Percentiles rank a stretch among this genome's conserved stretches.
phyloP scores from a whole-genome alignment of 2,329 filamentous ascomycete species.

The Fusarium concolor region DNA sequence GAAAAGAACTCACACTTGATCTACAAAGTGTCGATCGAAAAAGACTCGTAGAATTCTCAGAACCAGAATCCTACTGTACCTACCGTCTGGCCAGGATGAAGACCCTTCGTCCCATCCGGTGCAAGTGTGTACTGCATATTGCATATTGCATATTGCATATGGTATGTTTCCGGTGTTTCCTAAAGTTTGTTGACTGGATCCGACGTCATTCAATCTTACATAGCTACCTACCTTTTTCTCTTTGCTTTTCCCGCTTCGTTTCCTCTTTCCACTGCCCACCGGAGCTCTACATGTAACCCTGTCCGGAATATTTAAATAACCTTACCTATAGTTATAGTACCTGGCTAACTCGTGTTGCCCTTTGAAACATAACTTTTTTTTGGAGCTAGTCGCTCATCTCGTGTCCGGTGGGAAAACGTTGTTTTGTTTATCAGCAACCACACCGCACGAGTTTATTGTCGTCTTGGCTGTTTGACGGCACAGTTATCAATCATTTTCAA shows the following conservation, averaged over 20 bases:
- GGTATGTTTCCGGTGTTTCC: slow-evolving; percentile 22
- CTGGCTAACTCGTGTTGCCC: not conserved
- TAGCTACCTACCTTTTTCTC: not conserved
- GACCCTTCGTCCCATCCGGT: slow-evolving; percentile 7
- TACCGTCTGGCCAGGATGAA: slow-evolving; percentile 4
- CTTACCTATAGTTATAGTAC: slow-evolving; percentile 28
- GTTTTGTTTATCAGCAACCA: slow-evolving; percentile 7
- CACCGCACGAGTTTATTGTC: not conserved
- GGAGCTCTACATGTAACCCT: slow-evolving; percentile 15
- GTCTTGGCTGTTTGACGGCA: slow-evolving; percentile 22
- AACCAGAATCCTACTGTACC: slow-evolving; percentile 6
- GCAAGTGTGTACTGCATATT: slow-evolving; percentile 10
- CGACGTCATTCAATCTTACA: slow-evolving; percentile 17
- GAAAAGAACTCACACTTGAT: slow-evolving; percentile 24
- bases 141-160: not conserved
- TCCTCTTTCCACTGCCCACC: slow-evolving; percentile 16
- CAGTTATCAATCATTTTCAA: slow-evolving; percentile 21
- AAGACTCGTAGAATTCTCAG: not conserved
- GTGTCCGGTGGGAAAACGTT: slow-evolving; percentile 13
- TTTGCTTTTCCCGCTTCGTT: slow-evolving; percentile 21
- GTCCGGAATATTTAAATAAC: slow-evolving; percentile 16
- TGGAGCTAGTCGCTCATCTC: slow-evolving; percentile 11
- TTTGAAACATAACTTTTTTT: slow-evolving; percentile 30
- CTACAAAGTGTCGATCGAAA: slow-evolving; percentile 27
- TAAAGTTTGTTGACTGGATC: slow-evolving; percentile 1